A percentile compares a stretch with the other conserved stretches of the same genome.
Conservation (phyloP, 2,329 filamentous ascomycete species). For the Talaromyces sp. region DNA sequence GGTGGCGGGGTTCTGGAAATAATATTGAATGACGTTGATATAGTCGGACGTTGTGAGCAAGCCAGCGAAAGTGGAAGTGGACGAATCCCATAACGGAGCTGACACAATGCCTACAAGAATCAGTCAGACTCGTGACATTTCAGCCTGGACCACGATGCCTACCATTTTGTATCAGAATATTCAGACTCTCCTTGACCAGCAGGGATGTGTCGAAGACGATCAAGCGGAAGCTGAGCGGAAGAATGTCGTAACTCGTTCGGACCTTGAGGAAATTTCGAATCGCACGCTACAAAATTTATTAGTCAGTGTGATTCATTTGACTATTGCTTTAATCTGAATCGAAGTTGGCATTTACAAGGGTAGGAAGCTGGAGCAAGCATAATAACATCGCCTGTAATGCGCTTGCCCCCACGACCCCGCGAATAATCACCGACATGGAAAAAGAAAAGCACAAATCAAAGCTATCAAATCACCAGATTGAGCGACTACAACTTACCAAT, state of each 20-base stretch:
- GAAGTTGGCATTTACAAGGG: background rate
- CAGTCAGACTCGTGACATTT: background rate
- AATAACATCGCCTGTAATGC: background rate
- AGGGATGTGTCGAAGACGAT: conserved; percentile 94
- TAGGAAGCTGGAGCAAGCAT: background rate
- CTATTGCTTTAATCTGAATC: background rate
- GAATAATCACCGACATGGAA: conserved; percentile 3
- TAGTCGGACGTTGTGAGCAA: conserved; percentile 94
- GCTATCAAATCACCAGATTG: background rate
- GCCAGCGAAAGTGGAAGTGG: conserved; percentile 86
- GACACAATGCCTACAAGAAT: conserved; percentile 78
- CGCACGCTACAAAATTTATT: conserved; percentile 61
- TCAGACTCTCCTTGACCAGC: conserved; percentile 93
- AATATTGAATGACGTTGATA: conserved; percentile 98
- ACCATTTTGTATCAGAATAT: conserved; percentile 96
- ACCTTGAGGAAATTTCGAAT: conserved; percentile 95
- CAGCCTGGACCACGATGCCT: conserved; percentile 23
- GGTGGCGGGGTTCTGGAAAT: conserved; percentile 93
- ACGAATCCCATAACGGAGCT: conserved; percentile 93
- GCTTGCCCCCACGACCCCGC: conserved; percentile 12
- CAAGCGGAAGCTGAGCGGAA: conserved; percentile 91
- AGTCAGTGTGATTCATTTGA: background rate
- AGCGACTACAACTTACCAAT: conserved; percentile 39
- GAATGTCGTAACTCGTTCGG: conserved; percentile 94
- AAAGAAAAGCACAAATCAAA: conserved; percentile 4